Evolutionary conservation across 2,329 filamentous ascomycete species (phyloP), one percentile per base, ranked within the genome.

Genomic region (Coniochaeta sp.): DNA sequence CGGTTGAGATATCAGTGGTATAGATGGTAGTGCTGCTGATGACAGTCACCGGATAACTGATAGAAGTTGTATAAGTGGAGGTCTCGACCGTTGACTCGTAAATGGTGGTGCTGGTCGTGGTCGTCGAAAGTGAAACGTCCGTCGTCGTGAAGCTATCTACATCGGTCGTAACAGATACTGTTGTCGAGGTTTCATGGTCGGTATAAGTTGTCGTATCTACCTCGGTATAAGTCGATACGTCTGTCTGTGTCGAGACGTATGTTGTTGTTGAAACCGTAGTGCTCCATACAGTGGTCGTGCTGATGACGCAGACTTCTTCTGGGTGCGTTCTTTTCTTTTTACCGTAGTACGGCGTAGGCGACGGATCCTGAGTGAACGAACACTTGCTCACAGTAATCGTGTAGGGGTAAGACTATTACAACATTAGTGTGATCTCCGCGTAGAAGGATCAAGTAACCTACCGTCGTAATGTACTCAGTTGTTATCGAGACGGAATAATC

Each of bases 1-100:
- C 38, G 16, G 38, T 40, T 10, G 60, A 60, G n/a, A 60, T 55
- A 19, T 61, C 19, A 10, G 67, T 68, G 19, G 64, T 64, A 50
- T 61, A 68, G 17, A 67, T 60, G 3, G 62, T 66, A n/a, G 64
- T 67, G 61, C 63, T 68, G 44, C 54, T 55, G 8, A 52, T 61
- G 36, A 61, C 59, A 1, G 59, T 61, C 26, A 61, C 57, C 3
- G 59, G 56, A 19, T 63, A 61, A 24, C 47, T 56, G n/a, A 50
- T 59, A n/a, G 58, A 30, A 17, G 50, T 61, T 2, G 50, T 58
- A 12, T 61, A 65, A 34, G 54, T 57, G 6, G 54, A 52, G n/a
- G 44, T 34, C 32, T 36, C 38, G 19, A 47, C 22, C 19, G 44
- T 57, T 19, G 50, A 52, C 22, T 56, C 54, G 26, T 57, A 57